A percentile compares a stretch with the other conserved stretches of the same genome.
These are phyloP conservation scores for Circinella umbellata DNA, from an alignment of 371 early-diverging fungal genomes.

Conservation along the genomic window DNA sequence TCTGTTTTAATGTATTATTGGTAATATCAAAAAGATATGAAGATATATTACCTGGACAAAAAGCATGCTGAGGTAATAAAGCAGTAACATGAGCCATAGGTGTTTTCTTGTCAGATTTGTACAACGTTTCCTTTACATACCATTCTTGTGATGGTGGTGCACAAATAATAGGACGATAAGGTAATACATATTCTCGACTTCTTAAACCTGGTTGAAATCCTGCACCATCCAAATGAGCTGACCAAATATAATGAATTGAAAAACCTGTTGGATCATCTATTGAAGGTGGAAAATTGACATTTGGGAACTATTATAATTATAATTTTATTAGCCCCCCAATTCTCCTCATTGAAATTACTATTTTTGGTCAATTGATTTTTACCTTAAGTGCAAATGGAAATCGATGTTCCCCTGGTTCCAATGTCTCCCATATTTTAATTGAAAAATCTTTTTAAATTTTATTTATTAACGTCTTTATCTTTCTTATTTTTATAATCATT, in stretches of 20 bases:
- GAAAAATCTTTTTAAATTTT: conserved; percentile 5
- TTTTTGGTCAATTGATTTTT: neutral
- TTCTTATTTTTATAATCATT: neutral
- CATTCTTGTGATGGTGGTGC: conserved; percentile 30
- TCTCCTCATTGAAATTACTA: neutral
- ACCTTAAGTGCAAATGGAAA: conserved; percentile 58
- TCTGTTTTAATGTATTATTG: neutral
- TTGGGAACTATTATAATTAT: conserved; percentile 31
- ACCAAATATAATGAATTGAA: conserved; percentile 47
- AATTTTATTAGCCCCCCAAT: neutral
- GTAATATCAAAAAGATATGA: neutral
- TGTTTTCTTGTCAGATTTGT: conserved; percentile 26
- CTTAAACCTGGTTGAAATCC: conserved; percentile 27
- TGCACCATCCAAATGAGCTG: conserved; percentile 54
- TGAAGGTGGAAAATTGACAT: conserved; percentile 43
- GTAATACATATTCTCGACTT: conserved; percentile 26
- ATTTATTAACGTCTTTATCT: neutral
- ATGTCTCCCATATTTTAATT: conserved; percentile 30
- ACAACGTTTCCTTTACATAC: conserved; percentile 28
- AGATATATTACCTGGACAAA: conserved; percentile 40
- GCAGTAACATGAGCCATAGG: conserved; percentile 34
- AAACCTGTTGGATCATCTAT: conserved; percentile 35
- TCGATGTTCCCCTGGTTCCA: conserved; percentile 40
- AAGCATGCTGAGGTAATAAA: conserved; percentile 30
- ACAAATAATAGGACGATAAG: conserved; percentile 34